Evolutionary conservation across 768 basidiomycete genomes (phyloP).

Genomic region (Favolaschia claudopus): DNA sequence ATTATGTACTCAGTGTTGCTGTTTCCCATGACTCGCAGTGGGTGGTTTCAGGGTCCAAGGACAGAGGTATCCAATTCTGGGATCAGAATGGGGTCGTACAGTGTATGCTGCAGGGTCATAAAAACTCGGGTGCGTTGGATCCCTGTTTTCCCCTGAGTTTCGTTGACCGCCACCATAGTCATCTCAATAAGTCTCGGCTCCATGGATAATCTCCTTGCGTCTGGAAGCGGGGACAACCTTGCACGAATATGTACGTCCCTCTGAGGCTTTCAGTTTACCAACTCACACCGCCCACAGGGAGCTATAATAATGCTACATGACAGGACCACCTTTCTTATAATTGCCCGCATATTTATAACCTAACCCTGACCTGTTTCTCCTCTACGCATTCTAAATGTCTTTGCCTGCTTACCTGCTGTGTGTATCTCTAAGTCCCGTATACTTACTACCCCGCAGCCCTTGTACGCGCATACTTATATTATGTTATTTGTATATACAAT

Average conservation of each 20-base stretch:
- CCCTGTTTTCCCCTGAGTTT: background rate
- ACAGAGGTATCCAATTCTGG: conserved; percentile 96
- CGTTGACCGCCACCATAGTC: conserved; percentile 36
- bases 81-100: conserved; percentile 81
- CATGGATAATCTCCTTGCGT: conserved; percentile 54
- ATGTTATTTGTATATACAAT: conserved; percentile 22
- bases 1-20: conserved; percentile 39
- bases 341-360: too few species aligned
- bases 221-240: conserved; percentile 62
- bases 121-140: conserved; percentile 56
- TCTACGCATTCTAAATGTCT: too few species aligned
- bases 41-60: conserved; percentile 95
- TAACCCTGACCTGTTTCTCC: too few species aligned
- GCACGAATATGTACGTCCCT: conserved; percentile 59
- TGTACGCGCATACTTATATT: conserved; percentile 24
- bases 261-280: background rate
- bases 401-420: conserved; percentile 9
- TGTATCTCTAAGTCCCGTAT: conserved; percentile 15
- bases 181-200: conserved; percentile 60
- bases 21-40: conserved; percentile 92
- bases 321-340: too few species aligned
- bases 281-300: conserved; percentile 5
- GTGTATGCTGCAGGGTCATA: conserved; percentile 87
- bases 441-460: conserved; percentile 13
- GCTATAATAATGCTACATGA: conserved; percentile 18